Evolutionary conservation across 371 early-diverging fungal species (phyloP).

Genomic region (Mortierella sp.): DNA sequence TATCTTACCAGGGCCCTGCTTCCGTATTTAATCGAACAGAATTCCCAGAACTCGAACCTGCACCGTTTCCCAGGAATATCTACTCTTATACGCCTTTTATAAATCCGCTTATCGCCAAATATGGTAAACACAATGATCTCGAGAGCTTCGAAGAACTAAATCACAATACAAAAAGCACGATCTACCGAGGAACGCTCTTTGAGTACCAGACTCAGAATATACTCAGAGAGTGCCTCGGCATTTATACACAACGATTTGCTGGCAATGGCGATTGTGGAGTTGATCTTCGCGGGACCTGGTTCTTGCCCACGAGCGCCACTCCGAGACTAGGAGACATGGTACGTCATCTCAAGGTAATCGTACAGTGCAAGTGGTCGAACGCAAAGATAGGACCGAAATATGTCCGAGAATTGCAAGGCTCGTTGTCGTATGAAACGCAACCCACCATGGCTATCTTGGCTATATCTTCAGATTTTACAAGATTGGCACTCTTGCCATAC

Average conservation of each 20-base stretch:
- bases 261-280: slow-evolving; percentile 44
- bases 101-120: neutral
- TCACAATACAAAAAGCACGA: slow-evolving; percentile 33
- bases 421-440: slow-evolving; percentile 48
- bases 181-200: slow-evolving; percentile 48
- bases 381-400: slow-evolving; percentile 41
- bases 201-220: slow-evolving; percentile 52
- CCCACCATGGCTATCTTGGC: slow-evolving; percentile 55
- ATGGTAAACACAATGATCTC: slow-evolving; percentile 27
- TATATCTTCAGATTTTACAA: slow-evolving; percentile 40
- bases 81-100: slow-evolving; percentile 31
- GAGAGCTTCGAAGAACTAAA: slow-evolving; percentile 25
- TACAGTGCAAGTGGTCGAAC: slow-evolving; percentile 43
- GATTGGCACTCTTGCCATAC: slow-evolving; percentile 34
- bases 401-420: slow-evolving; percentile 53
- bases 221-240: slow-evolving; percentile 42
- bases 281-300: slow-evolving; percentile 56
- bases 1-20: slow-evolving; percentile 21
- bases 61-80: slow-evolving; percentile 44
- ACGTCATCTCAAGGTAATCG: slow-evolving; percentile 54
- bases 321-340: slow-evolving; percentile 42
- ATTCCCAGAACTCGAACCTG: slow-evolving; percentile 34
- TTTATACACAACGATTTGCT: slow-evolving; percentile 54
- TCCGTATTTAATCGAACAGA: neutral
- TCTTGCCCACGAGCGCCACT: slow-evolving; percentile 38